These are phyloP conservation scores for Coemansia sp. DNA, from an alignment of 192 early-diverging fungal genomes.

Conservation along the genomic window DNA sequence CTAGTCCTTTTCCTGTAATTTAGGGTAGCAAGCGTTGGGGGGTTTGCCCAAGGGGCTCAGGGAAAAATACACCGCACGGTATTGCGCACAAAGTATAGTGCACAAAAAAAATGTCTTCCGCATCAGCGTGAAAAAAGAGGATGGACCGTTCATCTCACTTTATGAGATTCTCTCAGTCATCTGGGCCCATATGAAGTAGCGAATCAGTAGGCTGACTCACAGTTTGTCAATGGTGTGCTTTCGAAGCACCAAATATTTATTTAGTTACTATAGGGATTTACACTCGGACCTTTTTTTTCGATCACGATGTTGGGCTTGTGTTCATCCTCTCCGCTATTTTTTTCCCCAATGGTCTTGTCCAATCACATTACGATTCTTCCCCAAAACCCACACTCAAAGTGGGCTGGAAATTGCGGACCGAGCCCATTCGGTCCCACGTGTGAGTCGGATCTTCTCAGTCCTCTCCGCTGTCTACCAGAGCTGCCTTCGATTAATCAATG, in stretches of 20 bases:
- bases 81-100: neutral
- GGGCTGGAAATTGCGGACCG: neutral
- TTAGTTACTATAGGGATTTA: neutral
- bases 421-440: neutral
- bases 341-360: neutral
- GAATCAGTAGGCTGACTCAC: neutral
- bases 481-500: neutral
- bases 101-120: neutral
- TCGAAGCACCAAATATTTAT: neutral
- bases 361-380: neutral
- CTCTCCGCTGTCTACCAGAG: neutral
- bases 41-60: neutral
- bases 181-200: neutral
- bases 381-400: neutral
- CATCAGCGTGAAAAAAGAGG: neutral
- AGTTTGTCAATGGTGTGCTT: neutral
- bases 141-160: neutral
- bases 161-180: neutral
- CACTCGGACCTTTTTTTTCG: neutral
- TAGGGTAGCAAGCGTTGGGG: constrained; percentile 3
- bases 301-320: constrained; percentile 2
- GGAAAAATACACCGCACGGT: neutral
- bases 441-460: neutral
- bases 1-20: neutral
- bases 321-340: constrained; percentile 9